These are phyloP conservation scores for Ceratobasidium sp. DNA, from an alignment of 1,284 basidiomycete species.

Conservation along the genomic window DNA sequence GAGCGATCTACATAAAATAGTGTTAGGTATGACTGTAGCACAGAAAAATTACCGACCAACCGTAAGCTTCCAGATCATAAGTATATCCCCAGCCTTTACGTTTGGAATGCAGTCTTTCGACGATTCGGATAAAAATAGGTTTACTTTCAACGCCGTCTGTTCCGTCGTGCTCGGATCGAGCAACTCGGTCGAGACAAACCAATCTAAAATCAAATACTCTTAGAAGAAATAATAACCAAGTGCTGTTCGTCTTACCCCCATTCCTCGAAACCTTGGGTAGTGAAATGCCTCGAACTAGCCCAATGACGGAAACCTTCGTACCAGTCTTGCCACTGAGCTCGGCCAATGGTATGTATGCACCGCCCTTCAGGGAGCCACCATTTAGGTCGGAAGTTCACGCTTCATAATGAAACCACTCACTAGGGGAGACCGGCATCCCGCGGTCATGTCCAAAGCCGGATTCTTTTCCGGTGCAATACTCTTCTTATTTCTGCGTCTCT, in stretches of 20 bases:
- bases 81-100: conserved; percentile 25
- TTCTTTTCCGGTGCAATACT: conserved; percentile 11
- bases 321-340: not conserved
- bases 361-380: not conserved
- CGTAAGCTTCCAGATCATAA: conserved; percentile 15
- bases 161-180: conserved; percentile 23
- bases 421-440: conserved; percentile 9
- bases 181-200: conserved; percentile 12
- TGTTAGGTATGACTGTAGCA: not conserved
- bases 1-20: not conserved
- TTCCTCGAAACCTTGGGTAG: conserved; percentile 14
- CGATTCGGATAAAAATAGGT: conserved; percentile 9
- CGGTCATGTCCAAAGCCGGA: conserved; percentile 20
- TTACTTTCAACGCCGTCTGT: conserved; percentile 2
- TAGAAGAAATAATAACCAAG: not conserved
- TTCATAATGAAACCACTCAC: conserved; percentile 1
- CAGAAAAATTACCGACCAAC: not conserved
- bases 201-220: conserved; percentile 3
- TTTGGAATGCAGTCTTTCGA: conserved; percentile 23
- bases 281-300: conserved; percentile 20
- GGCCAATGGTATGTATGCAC: conserved; percentile 3
- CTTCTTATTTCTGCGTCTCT: conserved; percentile 1
- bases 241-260: conserved; percentile 6
- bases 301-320: conserved; percentile 3
- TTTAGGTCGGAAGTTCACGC: not conserved